Percentiles rank a stretch among this genome's conserved stretches.
Conservation (phyloP, 2,329 filamentous ascomycete species). For the Cercospora brassicicola region DNA sequence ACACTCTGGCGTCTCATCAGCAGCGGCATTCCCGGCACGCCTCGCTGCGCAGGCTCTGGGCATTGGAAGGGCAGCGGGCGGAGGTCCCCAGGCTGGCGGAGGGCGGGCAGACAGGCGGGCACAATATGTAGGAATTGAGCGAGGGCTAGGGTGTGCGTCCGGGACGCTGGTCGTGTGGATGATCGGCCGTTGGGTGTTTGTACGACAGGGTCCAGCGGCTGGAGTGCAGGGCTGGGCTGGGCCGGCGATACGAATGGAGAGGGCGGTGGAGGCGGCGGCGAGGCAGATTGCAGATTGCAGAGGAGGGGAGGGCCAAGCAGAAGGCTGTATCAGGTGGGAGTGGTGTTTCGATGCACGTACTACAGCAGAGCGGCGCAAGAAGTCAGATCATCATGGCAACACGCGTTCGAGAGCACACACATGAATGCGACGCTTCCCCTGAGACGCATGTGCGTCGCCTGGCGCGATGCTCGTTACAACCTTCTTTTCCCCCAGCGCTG, state of each 20-base stretch:
- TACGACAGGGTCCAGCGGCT: constrained; percentile 4
- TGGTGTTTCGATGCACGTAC: background rate
- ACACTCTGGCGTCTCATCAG: constrained; percentile 46
- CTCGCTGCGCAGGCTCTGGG: constrained; percentile 16
- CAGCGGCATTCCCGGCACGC: constrained; percentile 39
- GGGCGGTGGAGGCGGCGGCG: background rate
- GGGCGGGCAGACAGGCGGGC: background rate
- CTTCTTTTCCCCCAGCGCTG: background rate
- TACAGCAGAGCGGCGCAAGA: background rate
- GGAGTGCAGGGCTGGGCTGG: background rate
- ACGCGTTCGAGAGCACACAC: background rate
- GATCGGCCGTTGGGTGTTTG: constrained; percentile 2
- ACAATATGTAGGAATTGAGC: background rate
- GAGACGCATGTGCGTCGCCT: background rate
- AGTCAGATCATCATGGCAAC: background rate
- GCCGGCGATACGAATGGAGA: background rate
- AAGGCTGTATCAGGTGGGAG: background rate
- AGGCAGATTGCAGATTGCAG: background rate
- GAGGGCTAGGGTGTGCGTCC: background rate
- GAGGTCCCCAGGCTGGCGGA: background rate
- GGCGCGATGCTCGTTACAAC: background rate
- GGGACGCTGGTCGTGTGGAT: constrained; percentile 7
- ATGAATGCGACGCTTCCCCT: background rate
- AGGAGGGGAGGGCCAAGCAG: background rate
- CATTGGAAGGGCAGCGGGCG: constrained; percentile 20